Base-by-base conservation (phyloP, 2,329 filamentous ascomycete species). In the Shiraia sp. region DNA sequence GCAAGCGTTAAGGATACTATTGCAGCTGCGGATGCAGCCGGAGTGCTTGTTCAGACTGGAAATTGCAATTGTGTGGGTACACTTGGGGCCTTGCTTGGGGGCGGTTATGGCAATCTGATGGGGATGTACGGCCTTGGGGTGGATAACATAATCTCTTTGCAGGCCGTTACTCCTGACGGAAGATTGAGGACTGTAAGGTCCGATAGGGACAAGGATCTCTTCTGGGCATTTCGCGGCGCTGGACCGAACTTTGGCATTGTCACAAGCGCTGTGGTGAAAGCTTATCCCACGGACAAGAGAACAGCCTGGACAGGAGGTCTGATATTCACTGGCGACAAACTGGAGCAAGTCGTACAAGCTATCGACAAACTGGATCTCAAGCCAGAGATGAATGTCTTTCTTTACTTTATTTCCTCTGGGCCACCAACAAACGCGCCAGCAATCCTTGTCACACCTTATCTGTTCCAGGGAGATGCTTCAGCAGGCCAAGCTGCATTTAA, bases 21-120 rank as follows among this genome's bases (percentile, higher is more conserved):
- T 9, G 59, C 66, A 0, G 70, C 53, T 22, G 75, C 55, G 16
- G 55, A 57, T 16, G 73, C 67, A 19, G 49, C 49, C 9, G 49
- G 50, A n/a, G 54, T 45, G 6, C 36, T 53, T 7, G 45, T 61
- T 12, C n/a, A 23, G 7, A 57, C 59, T 12, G 57, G 57, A 6
- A 59, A 54, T 32, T 60, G 55, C 42, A 58, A 63, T 25, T 52
- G 50, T 23, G 51, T 63, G 12, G 54, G 57, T 9, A 29, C 34
- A 10, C 26, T 61, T 10, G 57, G 59, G 6, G 57, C 56, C 10
- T 10, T 37, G 7, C 48, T 63, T 0, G 79, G 78, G 2, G 80
- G 79, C 19, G 80, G 80, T 1, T 79, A 78, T 49, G 79, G 81
- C 2, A 74, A 75, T 63, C 62, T 83, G 15, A 75, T 73, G 30